Evolutionary conservation across 1,284 basidiomycete genomes (phyloP).

Genomic region (Wolfiporia cocos): DNA sequence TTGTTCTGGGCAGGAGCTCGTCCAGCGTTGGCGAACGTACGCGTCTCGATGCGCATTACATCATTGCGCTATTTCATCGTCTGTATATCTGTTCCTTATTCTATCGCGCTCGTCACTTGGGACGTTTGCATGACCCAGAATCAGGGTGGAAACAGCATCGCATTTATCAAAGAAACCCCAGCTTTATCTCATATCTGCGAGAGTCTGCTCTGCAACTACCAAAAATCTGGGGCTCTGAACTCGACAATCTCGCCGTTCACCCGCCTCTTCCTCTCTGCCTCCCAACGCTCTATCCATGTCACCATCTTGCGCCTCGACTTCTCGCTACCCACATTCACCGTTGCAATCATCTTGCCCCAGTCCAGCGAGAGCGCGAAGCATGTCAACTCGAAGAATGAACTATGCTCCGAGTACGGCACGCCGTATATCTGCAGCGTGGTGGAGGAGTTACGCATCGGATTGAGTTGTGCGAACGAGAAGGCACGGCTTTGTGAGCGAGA

Average conservation of each 20-base stretch:
- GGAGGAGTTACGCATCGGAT: constrained; percentile 69
- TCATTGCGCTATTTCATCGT: too few species aligned
- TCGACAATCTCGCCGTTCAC: constrained; percentile 48
- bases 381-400: constrained; percentile 89
- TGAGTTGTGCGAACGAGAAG: constrained; percentile 67
- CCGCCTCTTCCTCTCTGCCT: constrained; percentile 66
- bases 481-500: constrained; percentile 54
- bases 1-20: too few species aligned
- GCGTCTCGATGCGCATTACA: too few species aligned
- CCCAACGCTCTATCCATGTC: constrained; percentile 85
- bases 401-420: constrained; percentile 96
- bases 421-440: constrained; percentile 71
- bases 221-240: constrained; percentile 61
- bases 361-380: constrained; percentile 86
- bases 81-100: too few species aligned
- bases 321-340: constrained; percentile 89
- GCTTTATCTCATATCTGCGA: too few species aligned
- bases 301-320: constrained; percentile 77
- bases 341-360: constrained; percentile 88
- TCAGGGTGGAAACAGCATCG: too few species aligned
- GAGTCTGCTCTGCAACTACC: too few species aligned
- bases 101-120: too few species aligned
- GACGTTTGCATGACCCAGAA: too few species aligned
- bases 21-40: too few species aligned
- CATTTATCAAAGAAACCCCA: too few species aligned